phyloP scores from a whole-genome alignment of 495 filamentous ascomycete species.

The Trichoderma virens region DNA sequence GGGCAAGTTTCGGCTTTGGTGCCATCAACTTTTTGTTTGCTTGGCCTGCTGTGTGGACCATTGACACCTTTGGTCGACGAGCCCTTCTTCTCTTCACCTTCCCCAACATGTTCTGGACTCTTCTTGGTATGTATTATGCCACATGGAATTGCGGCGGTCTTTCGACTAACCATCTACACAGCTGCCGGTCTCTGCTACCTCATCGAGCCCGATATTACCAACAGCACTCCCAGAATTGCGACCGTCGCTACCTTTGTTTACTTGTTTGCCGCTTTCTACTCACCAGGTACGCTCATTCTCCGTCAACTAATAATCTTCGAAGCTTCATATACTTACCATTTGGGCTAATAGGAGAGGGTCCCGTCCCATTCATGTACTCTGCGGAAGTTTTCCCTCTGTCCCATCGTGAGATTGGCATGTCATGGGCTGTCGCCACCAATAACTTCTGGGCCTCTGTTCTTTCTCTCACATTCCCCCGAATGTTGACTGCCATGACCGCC shows the following conservation, averaged over 20 bases:
- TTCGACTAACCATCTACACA: background rate
- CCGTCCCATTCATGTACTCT: conserved; percentile 66
- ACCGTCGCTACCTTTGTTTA: conserved; percentile 58
- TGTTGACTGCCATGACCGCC: conserved; percentile 47
- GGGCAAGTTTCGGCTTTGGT: conserved; percentile 54
- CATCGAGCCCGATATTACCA: conserved; percentile 31
- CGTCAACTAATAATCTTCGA: background rate
- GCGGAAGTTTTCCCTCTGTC: conserved; percentile 77
- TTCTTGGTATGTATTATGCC: conserved; percentile 25
- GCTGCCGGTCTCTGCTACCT: conserved; percentile 52
- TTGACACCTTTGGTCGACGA: conserved; percentile 57
- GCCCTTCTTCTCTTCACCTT: conserved; percentile 58
- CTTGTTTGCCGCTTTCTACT: conserved; percentile 40
- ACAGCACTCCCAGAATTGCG: conserved; percentile 37
- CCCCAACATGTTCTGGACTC: conserved; percentile 51
- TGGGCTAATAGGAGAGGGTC: conserved; percentile 49
- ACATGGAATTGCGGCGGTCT: background rate
- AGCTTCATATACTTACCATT: background rate
- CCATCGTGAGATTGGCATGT: conserved; percentile 70
- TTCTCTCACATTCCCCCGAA: conserved; percentile 61
- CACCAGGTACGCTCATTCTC: conserved; percentile 1
- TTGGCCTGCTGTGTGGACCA: conserved; percentile 61
- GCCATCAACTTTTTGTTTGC: conserved; percentile 53
- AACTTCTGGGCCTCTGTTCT: conserved; percentile 69
- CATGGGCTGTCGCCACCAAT: conserved; percentile 64